A percentile compares a stretch with the other conserved stretches of the same genome.
Evolutionary conservation across 352 stramenopile species (phyloP).

Genomic region (Phytophthora gonapodyides): DNA sequence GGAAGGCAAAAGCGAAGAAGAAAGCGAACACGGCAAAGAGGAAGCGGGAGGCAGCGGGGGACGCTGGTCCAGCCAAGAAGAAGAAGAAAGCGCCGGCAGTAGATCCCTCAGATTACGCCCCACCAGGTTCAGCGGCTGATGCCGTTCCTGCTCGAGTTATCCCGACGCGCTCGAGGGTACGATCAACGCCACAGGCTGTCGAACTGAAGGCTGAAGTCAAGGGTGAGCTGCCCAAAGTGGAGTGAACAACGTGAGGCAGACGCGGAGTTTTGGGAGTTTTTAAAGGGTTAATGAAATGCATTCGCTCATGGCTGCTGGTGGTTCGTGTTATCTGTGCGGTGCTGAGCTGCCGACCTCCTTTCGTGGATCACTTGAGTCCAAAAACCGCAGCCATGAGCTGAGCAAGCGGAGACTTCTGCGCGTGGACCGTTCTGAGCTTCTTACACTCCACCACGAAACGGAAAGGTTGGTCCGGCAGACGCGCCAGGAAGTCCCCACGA

Average conservation of each 20-base stretch:
- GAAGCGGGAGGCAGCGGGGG: constrained; percentile 13
- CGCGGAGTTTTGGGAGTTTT: too few species aligned
- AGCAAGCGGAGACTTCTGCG: not conserved
- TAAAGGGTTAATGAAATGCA: too few species aligned
- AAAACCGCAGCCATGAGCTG: not conserved
- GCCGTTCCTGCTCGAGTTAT: constrained; percentile 13
- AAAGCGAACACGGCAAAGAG: constrained; percentile 5
- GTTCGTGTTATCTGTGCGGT: too few species aligned
- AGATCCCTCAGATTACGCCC: constrained; percentile 23
- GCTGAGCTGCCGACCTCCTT: too few species aligned
- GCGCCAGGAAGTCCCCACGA: not conserved
- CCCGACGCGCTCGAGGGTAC: constrained; percentile 21
- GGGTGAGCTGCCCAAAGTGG: constrained; percentile 15
- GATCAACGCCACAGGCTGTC: constrained; percentile 1
- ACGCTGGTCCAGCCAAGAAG: constrained; percentile 7
- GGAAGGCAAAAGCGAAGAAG: constrained; percentile 13
- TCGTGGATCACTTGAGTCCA: too few species aligned
- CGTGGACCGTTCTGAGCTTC: not conserved
- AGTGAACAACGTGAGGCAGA: not conserved
- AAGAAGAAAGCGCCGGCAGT: constrained; percentile 24
- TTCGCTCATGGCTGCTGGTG: too few species aligned
- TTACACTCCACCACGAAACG: constrained; percentile 3
- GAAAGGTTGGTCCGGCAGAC: constrained; percentile 5
- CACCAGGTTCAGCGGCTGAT: constrained; percentile 10
- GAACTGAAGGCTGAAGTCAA: constrained; percentile 11